Evolutionary conservation across 495 filamentous ascomycete species (phyloP), one percentile per base, ranked within the genome.

Genomic region (Massariosphaeria phaeospora): DNA sequence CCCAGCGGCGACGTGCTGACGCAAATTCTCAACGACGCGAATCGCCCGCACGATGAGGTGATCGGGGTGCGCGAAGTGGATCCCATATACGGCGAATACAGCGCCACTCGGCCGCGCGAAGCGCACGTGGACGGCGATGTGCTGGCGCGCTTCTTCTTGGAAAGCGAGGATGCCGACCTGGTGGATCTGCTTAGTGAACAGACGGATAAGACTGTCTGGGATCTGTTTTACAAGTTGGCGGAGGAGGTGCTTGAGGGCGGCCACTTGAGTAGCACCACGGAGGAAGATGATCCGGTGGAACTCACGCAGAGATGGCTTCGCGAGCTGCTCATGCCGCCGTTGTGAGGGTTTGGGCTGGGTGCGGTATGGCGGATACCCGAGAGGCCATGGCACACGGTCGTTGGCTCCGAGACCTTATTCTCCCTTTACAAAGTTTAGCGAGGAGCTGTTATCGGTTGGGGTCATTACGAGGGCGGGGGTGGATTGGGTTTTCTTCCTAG

Each of bases 111-210:
- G 10, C 17, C 41, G 21, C 17, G 43, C 15, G 9, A 18, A 2
- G 24, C 2, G 30, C 26, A 36, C 15, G 48, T 59, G 12, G 55
- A 59, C 31, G 48, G 38, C 7, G 55, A 59, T 44, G 4, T 59
- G 11, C 2, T 59, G 9, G 17, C 5, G 7, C 20, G 53, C 2
- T 48, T 24, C 13, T 30, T 50, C 2, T n/a, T 25, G 4, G 40
- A 53, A 3, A 40, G 40, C 6, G 36, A 36, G 25, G 30, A 36
- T n/a, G n/a, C n/a, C n/a, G n/a, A n/a, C 20, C 11, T 52, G 3
- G 35, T 8, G 23, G 23, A 2, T 1, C 23, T 52, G 34, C 13
- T 52, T 5, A 10, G 21, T 8, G 48, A 52, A 12, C 25, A 18
- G 1, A 30, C 34, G 1, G 48, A 52, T 8, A 1, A 38, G 20